Evolutionary conservation across 371 early-diverging fungal species (phyloP).

Genomic region (Mortierella sp.): DNA sequence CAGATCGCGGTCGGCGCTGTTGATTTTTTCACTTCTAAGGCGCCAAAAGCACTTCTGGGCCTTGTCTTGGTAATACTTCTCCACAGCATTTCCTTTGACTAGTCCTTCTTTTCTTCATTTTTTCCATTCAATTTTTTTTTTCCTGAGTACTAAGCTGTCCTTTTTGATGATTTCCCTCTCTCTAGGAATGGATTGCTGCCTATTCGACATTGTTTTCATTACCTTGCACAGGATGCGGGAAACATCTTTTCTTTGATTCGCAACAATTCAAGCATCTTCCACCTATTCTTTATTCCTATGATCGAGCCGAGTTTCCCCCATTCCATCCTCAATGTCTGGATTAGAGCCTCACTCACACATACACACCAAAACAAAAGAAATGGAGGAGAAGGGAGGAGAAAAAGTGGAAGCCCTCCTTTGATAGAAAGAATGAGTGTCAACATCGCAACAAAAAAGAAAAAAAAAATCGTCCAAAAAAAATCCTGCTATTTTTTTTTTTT

Average conservation of each 20-base stretch:
- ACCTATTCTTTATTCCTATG: conserved; percentile 38
- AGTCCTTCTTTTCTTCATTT: neutral
- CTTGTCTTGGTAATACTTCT: conserved; percentile 21
- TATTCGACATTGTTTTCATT: conserved; percentile 40
- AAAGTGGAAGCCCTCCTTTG: neutral
- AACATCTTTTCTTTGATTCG: conserved; percentile 47
- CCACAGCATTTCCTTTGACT: neutral
- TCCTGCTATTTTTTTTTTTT: too few relatives aligned
- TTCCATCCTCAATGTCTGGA: conserved; percentile 38
- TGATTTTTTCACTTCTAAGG: conserved; percentile 30
- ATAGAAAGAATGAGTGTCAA: too few relatives aligned
- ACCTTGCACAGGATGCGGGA: conserved; percentile 40
- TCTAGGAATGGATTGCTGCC: conserved; percentile 40
- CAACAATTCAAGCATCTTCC: conserved; percentile 52
- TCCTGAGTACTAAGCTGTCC: neutral
- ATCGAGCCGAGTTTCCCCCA: conserved; percentile 12
- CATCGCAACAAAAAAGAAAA: too few relatives aligned
- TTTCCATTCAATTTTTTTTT: neutral
- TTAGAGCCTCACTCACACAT: neutral
- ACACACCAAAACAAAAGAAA: neutral
- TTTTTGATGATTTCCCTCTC: neutral
- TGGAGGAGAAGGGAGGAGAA: neutral
- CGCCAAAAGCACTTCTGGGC: conserved; percentile 36
- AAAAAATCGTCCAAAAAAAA: too few relatives aligned
- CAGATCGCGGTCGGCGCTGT: conserved; percentile 48